These are phyloP conservation scores for Conoideocrella luteorostrata DNA, from an alignment of 2,329 filamentous ascomycete genomes.

Conservation along the genomic window DNA sequence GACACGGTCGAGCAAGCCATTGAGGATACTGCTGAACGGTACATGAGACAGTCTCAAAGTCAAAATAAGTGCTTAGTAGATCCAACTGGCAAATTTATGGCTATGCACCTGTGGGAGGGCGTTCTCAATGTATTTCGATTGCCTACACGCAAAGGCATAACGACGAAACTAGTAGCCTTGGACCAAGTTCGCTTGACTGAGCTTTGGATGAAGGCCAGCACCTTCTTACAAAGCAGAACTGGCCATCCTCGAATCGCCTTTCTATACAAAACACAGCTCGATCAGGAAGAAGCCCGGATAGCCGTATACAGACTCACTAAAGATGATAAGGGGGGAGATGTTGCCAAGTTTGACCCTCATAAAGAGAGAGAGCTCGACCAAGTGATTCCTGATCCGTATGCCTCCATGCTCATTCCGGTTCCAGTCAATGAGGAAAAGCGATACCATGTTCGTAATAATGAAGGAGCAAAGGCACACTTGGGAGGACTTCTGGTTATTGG, in stretches of 20 bases:
- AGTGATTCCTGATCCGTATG: slow-evolving; percentile 47
- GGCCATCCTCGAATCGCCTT: slow-evolving; percentile 53
- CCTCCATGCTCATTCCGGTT: slow-evolving; percentile 58
- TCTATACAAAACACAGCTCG: slow-evolving; percentile 48
- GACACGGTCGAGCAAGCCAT: slow-evolving; percentile 46
- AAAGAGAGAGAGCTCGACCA: slow-evolving; percentile 50
- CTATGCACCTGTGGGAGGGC: slow-evolving; percentile 55
- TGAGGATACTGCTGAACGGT: slow-evolving; percentile 48
- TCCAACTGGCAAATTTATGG: slow-evolving; percentile 59
- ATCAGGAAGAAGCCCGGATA: slow-evolving; percentile 47
- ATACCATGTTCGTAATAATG: slow-evolving; percentile 51
- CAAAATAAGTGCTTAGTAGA: slow-evolving; percentile 80
- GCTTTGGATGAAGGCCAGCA: slow-evolving; percentile 52
- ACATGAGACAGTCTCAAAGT: slow-evolving; percentile 72
- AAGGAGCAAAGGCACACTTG: slow-evolving; percentile 47
- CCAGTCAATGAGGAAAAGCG: slow-evolving; percentile 51
- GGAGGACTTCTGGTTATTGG: slow-evolving; percentile 71
- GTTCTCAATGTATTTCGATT: slow-evolving; percentile 50
- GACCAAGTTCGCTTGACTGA: slow-evolving; percentile 52
- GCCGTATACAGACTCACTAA: slow-evolving; percentile 53
- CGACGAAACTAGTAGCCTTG: slow-evolving; percentile 39
- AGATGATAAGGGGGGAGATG: slow-evolving; percentile 50
- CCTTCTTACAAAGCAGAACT: slow-evolving; percentile 52
- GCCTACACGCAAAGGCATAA: slow-evolving; percentile 36
- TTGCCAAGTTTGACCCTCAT: slow-evolving; percentile 47